A percentile compares a stretch with the other conserved stretches of the same genome.
These are phyloP conservation scores for Gossypium rotundifolium DNA, from an alignment of 345 rosid genomes.

Conservation along the genomic window DNA sequence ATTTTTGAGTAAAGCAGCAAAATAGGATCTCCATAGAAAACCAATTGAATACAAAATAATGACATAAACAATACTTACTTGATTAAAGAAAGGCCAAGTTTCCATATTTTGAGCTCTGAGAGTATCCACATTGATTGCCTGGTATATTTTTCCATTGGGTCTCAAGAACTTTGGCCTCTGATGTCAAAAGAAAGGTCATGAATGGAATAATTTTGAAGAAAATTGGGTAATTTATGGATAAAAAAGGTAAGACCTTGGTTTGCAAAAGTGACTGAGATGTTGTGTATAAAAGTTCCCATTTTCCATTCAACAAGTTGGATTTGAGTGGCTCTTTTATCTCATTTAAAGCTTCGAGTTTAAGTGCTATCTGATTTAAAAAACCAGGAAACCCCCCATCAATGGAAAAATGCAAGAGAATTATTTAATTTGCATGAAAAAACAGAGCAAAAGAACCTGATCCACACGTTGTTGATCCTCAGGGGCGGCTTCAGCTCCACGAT, in stretches of 20 bases:
- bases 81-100: constrained; percentile 46
- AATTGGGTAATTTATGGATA: background rate
- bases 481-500: constrained; percentile 42
- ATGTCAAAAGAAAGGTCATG: background rate
- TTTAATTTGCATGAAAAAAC: background rate
- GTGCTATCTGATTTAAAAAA: constrained; percentile 45
- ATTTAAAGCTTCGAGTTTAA: constrained; percentile 69
- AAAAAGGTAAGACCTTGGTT: constrained; percentile 39
- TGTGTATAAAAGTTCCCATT: constrained; percentile 93
- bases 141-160: constrained; percentile 46
- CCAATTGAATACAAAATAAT: background rate
- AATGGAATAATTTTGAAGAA: background rate
- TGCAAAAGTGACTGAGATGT: constrained; percentile 78
- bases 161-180: constrained; percentile 43
- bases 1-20: no score
- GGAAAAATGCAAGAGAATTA: constrained; percentile 14
- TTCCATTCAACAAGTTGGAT: constrained; percentile 65
- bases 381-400: background rate
- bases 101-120: constrained; percentile 43
- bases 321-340: constrained; percentile 76
- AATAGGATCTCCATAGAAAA: no score
- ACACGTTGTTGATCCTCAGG: constrained; percentile 32
- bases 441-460: constrained; percentile 21
- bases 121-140: constrained; percentile 40
- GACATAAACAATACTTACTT: constrained; percentile 19